phyloP scores from a whole-genome alignment of 352 stramenopile genomes.

The Phytophthora hybrid region DNA sequence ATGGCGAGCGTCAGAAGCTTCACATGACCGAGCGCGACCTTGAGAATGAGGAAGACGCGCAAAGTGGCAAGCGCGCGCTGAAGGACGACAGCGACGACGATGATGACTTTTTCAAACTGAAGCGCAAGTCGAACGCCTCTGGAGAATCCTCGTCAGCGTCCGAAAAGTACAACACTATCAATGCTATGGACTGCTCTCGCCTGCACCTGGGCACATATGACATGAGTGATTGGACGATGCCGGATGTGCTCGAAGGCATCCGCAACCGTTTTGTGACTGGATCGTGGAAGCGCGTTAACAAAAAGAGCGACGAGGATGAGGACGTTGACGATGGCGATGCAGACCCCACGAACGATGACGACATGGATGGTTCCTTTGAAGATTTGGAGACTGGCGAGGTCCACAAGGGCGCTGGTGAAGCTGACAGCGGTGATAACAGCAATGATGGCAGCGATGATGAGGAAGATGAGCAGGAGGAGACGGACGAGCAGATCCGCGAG shows the following conservation, averaged over 20 bases:
- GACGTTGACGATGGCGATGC: slow-evolving; percentile 51
- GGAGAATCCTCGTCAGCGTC: slow-evolving; percentile 41
- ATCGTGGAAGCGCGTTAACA: slow-evolving; percentile 90
- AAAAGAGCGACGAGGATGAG: slow-evolving; percentile 50
- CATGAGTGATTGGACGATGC: slow-evolving; percentile 79
- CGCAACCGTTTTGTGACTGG: slow-evolving; percentile 97
- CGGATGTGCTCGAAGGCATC: slow-evolving; percentile 79
- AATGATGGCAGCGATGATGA: slow-evolving; percentile 47
- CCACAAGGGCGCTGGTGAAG: slow-evolving; percentile 49
- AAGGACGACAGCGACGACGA: slow-evolving; percentile 61
- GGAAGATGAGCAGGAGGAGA: slow-evolving; percentile 61
- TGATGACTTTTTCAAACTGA: slow-evolving; percentile 83
- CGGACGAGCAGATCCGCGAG: slow-evolving; percentile 83
- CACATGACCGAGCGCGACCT: slow-evolving; percentile 83
- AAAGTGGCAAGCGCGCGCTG: slow-evolving; percentile 36
- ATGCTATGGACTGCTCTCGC: slow-evolving; percentile 83
- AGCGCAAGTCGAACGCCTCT: slow-evolving; percentile 58
- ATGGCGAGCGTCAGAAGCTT: slow-evolving; percentile 85
- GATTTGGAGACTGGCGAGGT: slow-evolving; percentile 96
- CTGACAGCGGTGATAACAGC: slow-evolving; percentile 34
- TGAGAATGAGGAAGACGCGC: slow-evolving; percentile 60
- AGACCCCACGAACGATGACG: slow-evolving; percentile 84
- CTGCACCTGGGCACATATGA: slow-evolving; percentile 79
- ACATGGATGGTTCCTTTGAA: slow-evolving; percentile 97
- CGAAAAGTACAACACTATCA: slow-evolving; percentile 71